phyloP scores from a whole-genome alignment of 1,284 basidiomycete species.

The Acaromyces ingoldii region DNA sequence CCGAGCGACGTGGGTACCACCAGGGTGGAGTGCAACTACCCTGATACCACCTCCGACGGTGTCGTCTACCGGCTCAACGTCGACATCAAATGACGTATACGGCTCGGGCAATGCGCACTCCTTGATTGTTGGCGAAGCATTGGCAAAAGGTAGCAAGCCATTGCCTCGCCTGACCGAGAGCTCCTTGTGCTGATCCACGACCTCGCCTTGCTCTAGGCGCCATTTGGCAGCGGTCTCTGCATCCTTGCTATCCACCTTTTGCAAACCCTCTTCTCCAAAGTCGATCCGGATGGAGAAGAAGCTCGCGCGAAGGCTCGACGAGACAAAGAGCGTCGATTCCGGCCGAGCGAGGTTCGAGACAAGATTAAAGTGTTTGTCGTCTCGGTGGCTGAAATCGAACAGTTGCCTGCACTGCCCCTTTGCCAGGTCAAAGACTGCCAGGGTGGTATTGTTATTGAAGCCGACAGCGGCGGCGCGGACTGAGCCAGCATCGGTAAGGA shows the following conservation, averaged over 20 bases:
- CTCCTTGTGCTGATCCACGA: too few species aligned
- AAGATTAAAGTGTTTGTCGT: background rate
- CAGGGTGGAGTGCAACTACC: conserved; percentile 1
- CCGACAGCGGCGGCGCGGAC: background rate
- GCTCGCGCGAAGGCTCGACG: background rate
- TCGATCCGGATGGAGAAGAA: background rate
- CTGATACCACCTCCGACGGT: background rate
- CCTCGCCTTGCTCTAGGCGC: too few species aligned
- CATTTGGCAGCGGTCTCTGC: too few species aligned
- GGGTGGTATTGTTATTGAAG: background rate
- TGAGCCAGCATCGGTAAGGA: too few species aligned
- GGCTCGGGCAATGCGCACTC: conserved; percentile 9
- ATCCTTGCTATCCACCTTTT: too few species aligned
- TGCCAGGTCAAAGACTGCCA: background rate
- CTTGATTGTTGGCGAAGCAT: background rate
- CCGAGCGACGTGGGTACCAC: conserved; percentile 3
- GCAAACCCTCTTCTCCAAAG: too few species aligned
- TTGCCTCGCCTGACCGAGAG: too few species aligned
- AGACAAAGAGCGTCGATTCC: background rate
- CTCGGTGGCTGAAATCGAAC: background rate
- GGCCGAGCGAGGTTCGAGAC: background rate
- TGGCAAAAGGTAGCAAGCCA: too few species aligned
- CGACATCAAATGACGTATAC: conserved; percentile 4
- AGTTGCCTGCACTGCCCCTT: background rate
- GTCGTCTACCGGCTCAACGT: background rate